phyloP scores from a whole-genome alignment of 805 yeast species.

The Kurtzmaniella fragi region DNA sequence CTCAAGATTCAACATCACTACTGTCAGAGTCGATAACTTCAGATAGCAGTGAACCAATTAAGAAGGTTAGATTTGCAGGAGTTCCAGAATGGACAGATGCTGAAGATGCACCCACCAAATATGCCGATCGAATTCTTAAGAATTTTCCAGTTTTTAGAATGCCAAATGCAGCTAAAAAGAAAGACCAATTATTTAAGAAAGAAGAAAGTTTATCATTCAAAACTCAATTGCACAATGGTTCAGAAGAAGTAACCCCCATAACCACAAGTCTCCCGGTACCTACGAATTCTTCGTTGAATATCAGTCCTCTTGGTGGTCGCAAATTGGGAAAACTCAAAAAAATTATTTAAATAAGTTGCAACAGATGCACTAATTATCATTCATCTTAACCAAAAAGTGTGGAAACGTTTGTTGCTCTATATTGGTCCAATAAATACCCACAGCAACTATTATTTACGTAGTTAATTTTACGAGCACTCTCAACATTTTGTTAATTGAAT shows the following conservation, averaged over 20 bases:
- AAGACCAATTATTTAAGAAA: conserved; percentile 32
- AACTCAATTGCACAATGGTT: conserved; percentile 10
- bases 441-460: too few relatives aligned
- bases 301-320: neutral
- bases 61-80: conserved; percentile 49
- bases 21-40: conserved; percentile 2
- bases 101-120: conserved; percentile 51
- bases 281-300: neutral
- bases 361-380: neutral
- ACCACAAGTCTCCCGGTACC: neutral
- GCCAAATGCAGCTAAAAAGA: conserved; percentile 22
- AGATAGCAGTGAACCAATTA: conserved; percentile 10
- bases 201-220: conserved; percentile 36
- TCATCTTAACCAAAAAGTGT: too few relatives aligned
- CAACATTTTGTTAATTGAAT: too few relatives aligned
- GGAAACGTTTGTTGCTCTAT: too few relatives aligned
- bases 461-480: too few relatives aligned
- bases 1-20: conserved; percentile 2
- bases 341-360: neutral
- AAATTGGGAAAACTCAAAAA: neutral
- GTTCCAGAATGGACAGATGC: conserved; percentile 47
- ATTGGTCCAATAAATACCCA: too few relatives aligned
- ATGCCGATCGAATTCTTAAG: conserved; percentile 29
- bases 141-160: conserved; percentile 33
- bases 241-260: neutral